Evolutionary conservation across 768 basidiomycete genomes (phyloP), one percentile per base, ranked within the genome.

Genomic region (Tricholoma hemisulphureum): DNA sequence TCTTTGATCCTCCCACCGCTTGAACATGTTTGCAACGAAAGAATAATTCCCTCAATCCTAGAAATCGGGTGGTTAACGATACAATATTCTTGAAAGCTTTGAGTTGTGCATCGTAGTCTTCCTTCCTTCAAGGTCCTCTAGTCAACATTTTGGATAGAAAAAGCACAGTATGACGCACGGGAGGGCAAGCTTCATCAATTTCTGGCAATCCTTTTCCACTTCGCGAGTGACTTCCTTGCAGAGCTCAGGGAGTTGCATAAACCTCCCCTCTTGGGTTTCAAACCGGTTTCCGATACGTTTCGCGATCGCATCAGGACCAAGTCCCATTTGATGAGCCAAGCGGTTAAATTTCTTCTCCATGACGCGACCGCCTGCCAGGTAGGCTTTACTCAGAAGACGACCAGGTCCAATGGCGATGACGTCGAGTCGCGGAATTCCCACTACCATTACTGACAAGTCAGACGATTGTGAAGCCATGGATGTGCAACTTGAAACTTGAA

Each of bases 1-100:
- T 10, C 21, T 13, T 20, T 5, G 53, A 43, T n/a, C 14, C 18
- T 6, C 53, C 37, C 18, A 13, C 18, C 20, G n/a, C 28, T 18
- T 20, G 28, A 18, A 54, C 24, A 7, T 28, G 18, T 43, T 39
- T 39, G 41, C 28, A 39, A 23, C 20, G 28, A 26, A 54, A 39
- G 28, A 54, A 28, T 14, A 54, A 14, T 23, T 20, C 14, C 14
- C 53, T 21, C 11, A 43, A 20, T 6, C 37, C 37, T 16, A 31
- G 39, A 29, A 16, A 41, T 3, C 23, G 39, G 9, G 37, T 29
- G 14, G 26, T 24, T 8, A 54, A 23, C 18, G 1, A 23, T 29
- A 43, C 20, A 39, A 54, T 54, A 24, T 20, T 39, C 28, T 54
- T 54, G 26, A 54, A 54, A 6, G 53, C 53, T 24, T 41, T 37